Base-by-base conservation (phyloP, 306 rosid genomes). In the Cucumis cinereus region DNA sequence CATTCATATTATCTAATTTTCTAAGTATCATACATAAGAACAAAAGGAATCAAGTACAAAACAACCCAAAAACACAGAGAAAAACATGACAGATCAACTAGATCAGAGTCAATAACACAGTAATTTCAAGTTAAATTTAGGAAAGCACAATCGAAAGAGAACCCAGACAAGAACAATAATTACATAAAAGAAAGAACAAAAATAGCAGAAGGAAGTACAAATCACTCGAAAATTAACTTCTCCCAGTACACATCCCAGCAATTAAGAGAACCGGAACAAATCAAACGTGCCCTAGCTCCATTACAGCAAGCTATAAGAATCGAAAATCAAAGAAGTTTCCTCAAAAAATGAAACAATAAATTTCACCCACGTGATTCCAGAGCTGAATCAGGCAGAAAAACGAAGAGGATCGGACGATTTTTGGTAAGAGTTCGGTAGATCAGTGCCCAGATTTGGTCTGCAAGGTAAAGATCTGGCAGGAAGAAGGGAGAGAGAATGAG, bases 401-500 rank as follows among this genome's bases (percentile, higher is more conserved):
- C 58, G 72, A 60, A 77, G 74, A 63, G 41, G 79, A 63, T 63
- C 63, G 74, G 59, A 47, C 16, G 47, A 62, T 62, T 77, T 13
- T 71, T 26, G 9, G 36, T 47, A 74, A 74, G 73, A 85, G 76
- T 71, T 79, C 57, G 77, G 77, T 35, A 78, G 84, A 80, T 74
- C 67, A 72, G 79, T 80, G 40, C 80, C 75, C 47, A 79, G 83
- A 81, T 72, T 67, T 77, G 80, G 75, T 75, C 78, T 80, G 83
- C 77, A 70, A 81, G 77, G 74, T 60, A 69, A 66, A 80, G 89
- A 83, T 85, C 86, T 75, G 56, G 43, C 77, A 74, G 79, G 55
- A 41, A 64, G 63, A 35, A 8, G 57, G 41, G 73, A 50, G 17
- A 75, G 58, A 33, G 74, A 38, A 50, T 28, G 80, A 24, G 40